phyloP scores from a whole-genome alignment of 441 rosid species.

The Adansonia gregorii region DNA sequence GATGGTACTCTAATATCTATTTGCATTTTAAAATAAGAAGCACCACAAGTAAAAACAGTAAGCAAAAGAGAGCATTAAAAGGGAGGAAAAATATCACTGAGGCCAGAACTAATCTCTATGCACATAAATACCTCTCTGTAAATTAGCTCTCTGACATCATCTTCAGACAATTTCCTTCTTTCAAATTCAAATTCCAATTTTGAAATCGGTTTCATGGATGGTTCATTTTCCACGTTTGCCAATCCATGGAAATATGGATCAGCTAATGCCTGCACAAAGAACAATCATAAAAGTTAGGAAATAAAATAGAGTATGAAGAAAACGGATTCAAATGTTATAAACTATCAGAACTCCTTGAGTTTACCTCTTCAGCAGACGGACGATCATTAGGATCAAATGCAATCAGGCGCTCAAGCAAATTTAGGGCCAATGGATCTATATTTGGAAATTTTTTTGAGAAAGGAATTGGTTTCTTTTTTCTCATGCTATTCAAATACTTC shows the following conservation, averaged over 20 bases:
- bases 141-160: slow-evolving; percentile 88
- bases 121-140: slow-evolving; percentile 75
- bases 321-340: slow-evolving; percentile 22
- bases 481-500: slow-evolving; percentile 79
- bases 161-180: slow-evolving; percentile 73
- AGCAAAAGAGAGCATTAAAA: slow-evolving; percentile 12
- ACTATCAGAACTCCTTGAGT: slow-evolving; percentile 18
- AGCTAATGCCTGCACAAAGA: slow-evolving; percentile 69
- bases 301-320: not conserved
- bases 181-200: slow-evolving; percentile 95
- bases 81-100: slow-evolving; percentile 8
- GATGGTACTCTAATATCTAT: slow-evolving; percentile 98
- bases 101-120: slow-evolving; percentile 13
- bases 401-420: slow-evolving; percentile 74
- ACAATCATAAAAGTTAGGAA: slow-evolving; percentile 26
- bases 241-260: slow-evolving; percentile 85
- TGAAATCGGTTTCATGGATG: slow-evolving; percentile 81
- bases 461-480: slow-evolving; percentile 72
- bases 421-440: slow-evolving; percentile 77
- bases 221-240: slow-evolving; percentile 73
- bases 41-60: slow-evolving; percentile 16
- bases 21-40: slow-evolving; percentile 33
- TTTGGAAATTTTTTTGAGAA: slow-evolving; percentile 73
- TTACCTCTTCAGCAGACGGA: slow-evolving; percentile 92
- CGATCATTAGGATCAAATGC: slow-evolving; percentile 96